Evolutionary conservation across 2,329 filamentous ascomycete genomes (phyloP).

Genomic region (Fonsecaea pedrosoi): DNA sequence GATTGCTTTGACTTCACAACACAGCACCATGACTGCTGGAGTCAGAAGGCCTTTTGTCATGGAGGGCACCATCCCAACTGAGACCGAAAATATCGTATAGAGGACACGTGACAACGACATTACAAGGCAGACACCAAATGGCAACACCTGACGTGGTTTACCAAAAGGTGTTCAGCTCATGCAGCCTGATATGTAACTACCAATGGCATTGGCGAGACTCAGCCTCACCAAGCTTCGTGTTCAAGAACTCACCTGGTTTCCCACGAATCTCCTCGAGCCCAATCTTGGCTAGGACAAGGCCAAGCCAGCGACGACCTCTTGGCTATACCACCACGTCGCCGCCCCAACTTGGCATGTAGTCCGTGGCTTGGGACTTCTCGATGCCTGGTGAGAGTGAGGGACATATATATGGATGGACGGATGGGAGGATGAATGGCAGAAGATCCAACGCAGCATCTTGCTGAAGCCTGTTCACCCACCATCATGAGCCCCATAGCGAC

Average conservation of each 20-base stretch:
- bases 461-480: background rate
- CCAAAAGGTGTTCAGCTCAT: background rate
- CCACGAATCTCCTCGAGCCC: background rate
- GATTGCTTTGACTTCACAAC: background rate
- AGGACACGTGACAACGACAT: background rate
- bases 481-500: background rate
- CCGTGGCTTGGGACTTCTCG: background rate
- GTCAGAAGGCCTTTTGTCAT: background rate
- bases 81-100: background rate
- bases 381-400: background rate
- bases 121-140: background rate
- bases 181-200: background rate
- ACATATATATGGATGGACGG: background rate
- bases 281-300: background rate
- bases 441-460: background rate
- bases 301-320: background rate
- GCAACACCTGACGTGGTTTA: background rate
- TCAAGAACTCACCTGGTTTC: background rate
- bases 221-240: background rate
- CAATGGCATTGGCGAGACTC: background rate
- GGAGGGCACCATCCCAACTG: background rate
- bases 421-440: background rate
- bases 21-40: background rate
- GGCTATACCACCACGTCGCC: background rate
- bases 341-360: background rate